Conservation (phyloP, 2,329 filamentous ascomycete genomes). For the Biscogniauxia sp. region DNA sequence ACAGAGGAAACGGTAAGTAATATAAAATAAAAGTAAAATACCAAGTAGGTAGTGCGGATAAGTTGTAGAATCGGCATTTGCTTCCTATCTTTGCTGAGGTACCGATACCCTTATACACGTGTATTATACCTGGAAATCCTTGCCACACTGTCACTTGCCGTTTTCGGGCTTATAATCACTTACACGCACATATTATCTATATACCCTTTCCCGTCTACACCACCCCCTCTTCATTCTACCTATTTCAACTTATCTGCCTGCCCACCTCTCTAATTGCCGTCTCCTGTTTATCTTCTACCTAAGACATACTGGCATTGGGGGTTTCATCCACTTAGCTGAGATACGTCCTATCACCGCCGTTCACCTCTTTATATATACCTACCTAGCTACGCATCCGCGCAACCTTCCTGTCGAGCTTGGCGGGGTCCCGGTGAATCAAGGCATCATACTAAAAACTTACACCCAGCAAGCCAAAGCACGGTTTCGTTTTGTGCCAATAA, state of each 20-base stretch:
- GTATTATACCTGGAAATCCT: conserved; percentile 9
- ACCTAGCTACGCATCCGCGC: background rate
- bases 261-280: too few species aligned
- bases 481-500: conserved; percentile 12
- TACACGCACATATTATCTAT: background rate
- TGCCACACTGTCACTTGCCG: background rate
- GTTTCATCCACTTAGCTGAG: too few species aligned
- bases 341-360: too few species aligned
- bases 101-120: background rate
- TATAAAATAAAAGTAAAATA: too few species aligned
- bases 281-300: too few species aligned
- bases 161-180: background rate
- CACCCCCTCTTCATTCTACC: too few species aligned
- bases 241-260: too few species aligned
- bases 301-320: too few species aligned
- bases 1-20: background rate
- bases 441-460: conserved; percentile 20
- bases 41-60: too few species aligned
- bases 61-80: background rate
- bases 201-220: background rate
- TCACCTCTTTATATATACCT: too few species aligned
- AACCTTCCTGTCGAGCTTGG: conserved; percentile 14
- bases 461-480: background rate
- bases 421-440: conserved; percentile 23
- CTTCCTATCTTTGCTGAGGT: too few species aligned